A percentile compares a stretch with the other conserved stretches of the same genome.
These are phyloP conservation scores for Phyllosticta paracitricarpa DNA, from an alignment of 2,329 filamentous ascomycete genomes.

Conservation along the genomic window DNA sequence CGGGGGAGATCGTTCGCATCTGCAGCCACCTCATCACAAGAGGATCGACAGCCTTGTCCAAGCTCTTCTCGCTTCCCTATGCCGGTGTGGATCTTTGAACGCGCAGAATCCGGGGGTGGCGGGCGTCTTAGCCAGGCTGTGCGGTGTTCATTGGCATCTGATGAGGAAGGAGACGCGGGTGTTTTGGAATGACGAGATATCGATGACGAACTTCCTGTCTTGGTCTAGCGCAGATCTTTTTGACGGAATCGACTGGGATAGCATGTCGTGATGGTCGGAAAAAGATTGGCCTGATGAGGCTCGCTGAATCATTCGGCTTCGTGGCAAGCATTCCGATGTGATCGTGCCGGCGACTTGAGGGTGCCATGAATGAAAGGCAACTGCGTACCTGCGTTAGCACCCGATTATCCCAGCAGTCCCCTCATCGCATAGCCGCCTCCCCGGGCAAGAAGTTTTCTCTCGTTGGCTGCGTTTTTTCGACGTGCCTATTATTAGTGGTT, in stretches of 20 bases:
- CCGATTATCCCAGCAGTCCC: background rate
- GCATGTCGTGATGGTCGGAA: slow-evolving; percentile 1
- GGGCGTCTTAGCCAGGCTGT: background rate
- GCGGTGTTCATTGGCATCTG: background rate
- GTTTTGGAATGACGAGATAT: slow-evolving; percentile 5
- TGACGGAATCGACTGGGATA: background rate
- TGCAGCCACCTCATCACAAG: background rate
- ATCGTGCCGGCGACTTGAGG: background rate
- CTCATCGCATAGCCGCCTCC: background rate
- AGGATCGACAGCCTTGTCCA: background rate
- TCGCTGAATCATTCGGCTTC: slow-evolving; percentile 1
- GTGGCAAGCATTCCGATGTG: background rate
- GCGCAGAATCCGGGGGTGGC: slow-evolving; percentile 4
- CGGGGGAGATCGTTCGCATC: background rate
- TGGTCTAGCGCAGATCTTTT: background rate
- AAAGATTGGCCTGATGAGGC: background rate
- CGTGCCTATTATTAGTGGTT: background rate
- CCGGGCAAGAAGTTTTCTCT: background rate
- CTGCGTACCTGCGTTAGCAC: background rate
- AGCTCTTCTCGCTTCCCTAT: background rate
- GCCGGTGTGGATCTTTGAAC: background rate
- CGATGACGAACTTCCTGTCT: background rate
- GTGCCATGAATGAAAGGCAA: background rate
- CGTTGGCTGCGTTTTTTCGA: background rate
- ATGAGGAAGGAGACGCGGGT: background rate